phyloP scores from a whole-genome alignment of 768 basidiomycete species.

The Fibroporia radiculosa region DNA sequence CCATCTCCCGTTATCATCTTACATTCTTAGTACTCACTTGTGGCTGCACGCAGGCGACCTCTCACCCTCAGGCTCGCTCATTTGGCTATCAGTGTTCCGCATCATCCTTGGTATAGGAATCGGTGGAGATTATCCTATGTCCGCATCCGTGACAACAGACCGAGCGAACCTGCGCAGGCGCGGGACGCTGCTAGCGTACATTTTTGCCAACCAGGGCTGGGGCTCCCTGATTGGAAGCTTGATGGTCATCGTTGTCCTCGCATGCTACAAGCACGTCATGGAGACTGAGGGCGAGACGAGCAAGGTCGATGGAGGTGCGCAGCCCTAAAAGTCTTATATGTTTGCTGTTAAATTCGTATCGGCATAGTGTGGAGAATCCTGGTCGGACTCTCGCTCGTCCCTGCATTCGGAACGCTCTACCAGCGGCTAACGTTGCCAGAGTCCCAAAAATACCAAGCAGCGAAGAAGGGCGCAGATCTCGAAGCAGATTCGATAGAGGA shows the following conservation, averaged over 20 bases:
- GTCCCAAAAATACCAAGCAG: slow-evolving; percentile 44
- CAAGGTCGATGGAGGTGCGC: slow-evolving; percentile 64
- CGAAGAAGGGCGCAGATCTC: slow-evolving; percentile 28
- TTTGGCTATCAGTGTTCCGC: slow-evolving; percentile 61
- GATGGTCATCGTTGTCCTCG: slow-evolving; percentile 55
- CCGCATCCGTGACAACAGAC: slow-evolving; percentile 60
- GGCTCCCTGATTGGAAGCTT: slow-evolving; percentile 60
- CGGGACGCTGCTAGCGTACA: slow-evolving; percentile 69
- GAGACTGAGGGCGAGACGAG: slow-evolving; percentile 46
- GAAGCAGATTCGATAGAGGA: slow-evolving; percentile 24
- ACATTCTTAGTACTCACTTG: background rate
- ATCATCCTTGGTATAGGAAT: slow-evolving; percentile 73
- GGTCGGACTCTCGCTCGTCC: slow-evolving; percentile 66
- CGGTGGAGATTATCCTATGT: slow-evolving; percentile 78
- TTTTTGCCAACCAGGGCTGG: slow-evolving; percentile 76
- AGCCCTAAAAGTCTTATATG: background rate
- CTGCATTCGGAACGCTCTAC: slow-evolving; percentile 68
- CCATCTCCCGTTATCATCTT: background rate
- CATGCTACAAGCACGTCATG: slow-evolving; percentile 57
- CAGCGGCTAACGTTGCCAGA: slow-evolving; percentile 70
- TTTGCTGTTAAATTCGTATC: no score
- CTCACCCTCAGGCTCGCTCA: slow-evolving; percentile 41
- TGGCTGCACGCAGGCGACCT: slow-evolving; percentile 30
- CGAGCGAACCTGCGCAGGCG: slow-evolving; percentile 56
- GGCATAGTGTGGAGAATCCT: slow-evolving; percentile 66